phyloP scores from a whole-genome alignment of 257 asterid species.

The Solanum infundibuliforme region DNA sequence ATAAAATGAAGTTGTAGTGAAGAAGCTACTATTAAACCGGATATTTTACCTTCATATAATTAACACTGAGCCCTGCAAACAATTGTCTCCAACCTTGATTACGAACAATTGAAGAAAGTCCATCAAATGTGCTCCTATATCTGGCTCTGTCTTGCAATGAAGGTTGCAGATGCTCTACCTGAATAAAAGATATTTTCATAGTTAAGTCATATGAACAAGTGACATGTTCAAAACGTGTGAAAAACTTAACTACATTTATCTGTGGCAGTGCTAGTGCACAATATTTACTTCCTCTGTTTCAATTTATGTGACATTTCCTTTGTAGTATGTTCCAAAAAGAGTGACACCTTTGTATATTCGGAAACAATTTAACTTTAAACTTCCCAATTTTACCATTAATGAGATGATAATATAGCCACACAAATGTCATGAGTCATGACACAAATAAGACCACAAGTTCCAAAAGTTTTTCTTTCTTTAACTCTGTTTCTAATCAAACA shows the following conservation, averaged over 20 bases:
- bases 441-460: neutral
- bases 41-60: conserved; percentile 68
- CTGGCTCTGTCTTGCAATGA: conserved; percentile 31
- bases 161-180: conserved; percentile 81
- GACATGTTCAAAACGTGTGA: neutral
- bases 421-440: neutral
- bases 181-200: neutral
- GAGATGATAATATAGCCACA: neutral
- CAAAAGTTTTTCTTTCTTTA: neutral
- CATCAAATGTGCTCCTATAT: conserved; percentile 62
- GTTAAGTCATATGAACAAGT: neutral
- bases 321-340: neutral
- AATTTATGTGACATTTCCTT: neutral
- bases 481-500: neutral
- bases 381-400: neutral
- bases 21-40: neutral
- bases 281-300: neutral
- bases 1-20: neutral
- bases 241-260: neutral
- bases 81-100: conserved; percentile 86
- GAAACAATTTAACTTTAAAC: neutral
- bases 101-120: conserved; percentile 45
- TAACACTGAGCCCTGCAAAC: conserved; percentile 92
- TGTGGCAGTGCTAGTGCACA: neutral
- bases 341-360: neutral